These are phyloP conservation scores for Boletus rufocinnamomeus DNA, from an alignment of 768 basidiomycete genomes.

Conservation along the genomic window DNA sequence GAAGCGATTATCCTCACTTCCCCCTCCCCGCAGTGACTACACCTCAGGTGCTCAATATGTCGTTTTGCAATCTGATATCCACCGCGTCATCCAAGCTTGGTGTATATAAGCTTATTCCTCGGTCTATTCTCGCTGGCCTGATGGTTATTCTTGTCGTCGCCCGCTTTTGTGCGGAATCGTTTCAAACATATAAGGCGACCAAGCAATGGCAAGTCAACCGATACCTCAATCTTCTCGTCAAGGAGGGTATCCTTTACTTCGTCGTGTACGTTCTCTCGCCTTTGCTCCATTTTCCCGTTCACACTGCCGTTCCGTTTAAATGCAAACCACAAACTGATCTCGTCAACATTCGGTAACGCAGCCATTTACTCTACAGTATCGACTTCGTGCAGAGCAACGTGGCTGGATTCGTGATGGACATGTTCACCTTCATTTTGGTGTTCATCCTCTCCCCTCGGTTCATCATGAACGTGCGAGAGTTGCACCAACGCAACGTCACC, in stretches of 20 bases:
- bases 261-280: constrained; percentile 15
- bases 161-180: constrained; percentile 10
- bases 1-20: neutral
- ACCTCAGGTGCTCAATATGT: constrained; percentile 15
- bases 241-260: constrained; percentile 27
- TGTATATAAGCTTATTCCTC: no score
- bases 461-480: constrained; percentile 22
- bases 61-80: constrained; percentile 15
- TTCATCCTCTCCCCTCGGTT: constrained; percentile 15
- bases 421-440: neutral
- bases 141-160: constrained; percentile 9
- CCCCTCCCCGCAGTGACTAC: constrained; percentile 6
- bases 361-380: constrained; percentile 17
- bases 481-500: neutral
- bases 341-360: neutral
- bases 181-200: no score
- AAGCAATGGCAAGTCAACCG: no score
- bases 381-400: constrained; percentile 1
- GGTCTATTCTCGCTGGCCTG: constrained; percentile 12
- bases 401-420: neutral
- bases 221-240: no score
- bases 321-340: neutral
- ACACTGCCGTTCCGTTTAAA: neutral
- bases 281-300: neutral
- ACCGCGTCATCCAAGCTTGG: neutral